phyloP scores from a whole-genome alignment of 352 stramenopile species.

The Phytophthora parvispora region DNA sequence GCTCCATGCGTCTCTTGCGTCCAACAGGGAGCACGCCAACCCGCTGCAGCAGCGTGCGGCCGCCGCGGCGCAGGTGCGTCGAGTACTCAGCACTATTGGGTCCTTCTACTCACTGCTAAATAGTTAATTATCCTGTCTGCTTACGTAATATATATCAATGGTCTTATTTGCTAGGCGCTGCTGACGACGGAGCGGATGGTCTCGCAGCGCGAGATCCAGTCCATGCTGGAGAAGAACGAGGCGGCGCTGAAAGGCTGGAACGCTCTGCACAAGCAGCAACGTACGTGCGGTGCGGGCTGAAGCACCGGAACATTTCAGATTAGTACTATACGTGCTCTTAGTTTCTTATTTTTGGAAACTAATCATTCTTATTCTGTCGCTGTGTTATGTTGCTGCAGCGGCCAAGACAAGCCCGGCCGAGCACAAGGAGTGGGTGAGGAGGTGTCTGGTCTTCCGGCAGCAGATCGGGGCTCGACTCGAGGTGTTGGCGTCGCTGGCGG shows the following conservation, averaged over 20 bases:
- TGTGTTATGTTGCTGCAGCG: slow-evolving; percentile 33
- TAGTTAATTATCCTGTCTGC: slow-evolving; percentile 1
- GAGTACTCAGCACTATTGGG: neutral
- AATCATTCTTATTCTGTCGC: neutral
- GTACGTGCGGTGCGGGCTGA: slow-evolving; percentile 47
- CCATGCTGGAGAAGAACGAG: slow-evolving; percentile 91
- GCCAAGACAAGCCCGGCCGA: slow-evolving; percentile 59
- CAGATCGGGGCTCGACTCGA: slow-evolving; percentile 82
- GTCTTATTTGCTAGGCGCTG: slow-evolving; percentile 23
- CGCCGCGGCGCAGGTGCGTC: slow-evolving; percentile 58
- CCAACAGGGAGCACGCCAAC: slow-evolving; percentile 25
- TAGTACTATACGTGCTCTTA: neutral
- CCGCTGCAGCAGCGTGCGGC: slow-evolving; percentile 73
- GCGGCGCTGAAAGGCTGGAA: slow-evolving; percentile 79
- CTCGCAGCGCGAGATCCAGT: slow-evolving; percentile 75
- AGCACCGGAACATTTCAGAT: neutral
- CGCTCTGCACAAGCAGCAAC: slow-evolving; percentile 76
- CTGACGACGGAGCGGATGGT: slow-evolving; percentile 59
- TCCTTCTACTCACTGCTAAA: neutral
- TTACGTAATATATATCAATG: neutral
- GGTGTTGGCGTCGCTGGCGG: slow-evolving; percentile 78
- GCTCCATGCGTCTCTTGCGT: slow-evolving; percentile 18
- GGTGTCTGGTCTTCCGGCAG: slow-evolving; percentile 70
- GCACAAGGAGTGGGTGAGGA: slow-evolving; percentile 81
- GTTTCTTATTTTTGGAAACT: neutral